Evolutionary conservation across 108 stramenopile genomes (phyloP), one percentile per base, ranked within the genome.

Genomic region (Cylindrotheca fusiformis): DNA sequence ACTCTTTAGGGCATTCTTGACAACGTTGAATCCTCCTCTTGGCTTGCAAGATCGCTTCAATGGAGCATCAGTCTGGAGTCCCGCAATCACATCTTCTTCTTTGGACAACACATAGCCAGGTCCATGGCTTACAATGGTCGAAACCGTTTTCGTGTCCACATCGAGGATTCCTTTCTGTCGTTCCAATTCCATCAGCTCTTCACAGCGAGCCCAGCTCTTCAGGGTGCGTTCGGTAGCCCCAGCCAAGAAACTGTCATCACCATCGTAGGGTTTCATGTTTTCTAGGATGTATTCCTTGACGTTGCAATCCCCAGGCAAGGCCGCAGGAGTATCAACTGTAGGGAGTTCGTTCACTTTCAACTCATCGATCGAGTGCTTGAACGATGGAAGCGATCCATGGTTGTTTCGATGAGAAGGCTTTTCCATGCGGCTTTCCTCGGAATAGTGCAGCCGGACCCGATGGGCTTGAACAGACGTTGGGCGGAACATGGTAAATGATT

Each of bases 11-110:
- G 85, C 85, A 27, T 47, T 72, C 50, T 57, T 52, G 33, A 83
- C 81, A 3, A 78, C 71, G 19, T 65, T 63, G 57, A 75, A 83
- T 30, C 85, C 85, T 33, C 85, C 85, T 8, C 30, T 41, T n/a
- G 85, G 85, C 51, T 86, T 86, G 77, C 81, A 82, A 4, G 81
- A 68, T 28, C 85, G 68, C 60, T 76, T 82, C 41, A 86, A 52
- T 44, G 85, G 85, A 24, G 52, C 63, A 32, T 86, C 85, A 4
- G 85, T 78, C 63, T 86, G 85, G 12, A 86, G 33, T 24, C 85
- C 85, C 4, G 63, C 62, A 58, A 86, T 81, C 5, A 86, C 60
- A 67, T 86, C 85, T 67, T 83, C 79, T 47, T 82, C 77, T 22
- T 63, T 65, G 22, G 79, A 80, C 1, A 83, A 57, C 26, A 86